Percentiles rank a stretch among this genome's conserved stretches.
These are phyloP conservation scores for Podaxis sp. DNA, from an alignment of 768 basidiomycete genomes.

Conservation along the genomic window DNA sequence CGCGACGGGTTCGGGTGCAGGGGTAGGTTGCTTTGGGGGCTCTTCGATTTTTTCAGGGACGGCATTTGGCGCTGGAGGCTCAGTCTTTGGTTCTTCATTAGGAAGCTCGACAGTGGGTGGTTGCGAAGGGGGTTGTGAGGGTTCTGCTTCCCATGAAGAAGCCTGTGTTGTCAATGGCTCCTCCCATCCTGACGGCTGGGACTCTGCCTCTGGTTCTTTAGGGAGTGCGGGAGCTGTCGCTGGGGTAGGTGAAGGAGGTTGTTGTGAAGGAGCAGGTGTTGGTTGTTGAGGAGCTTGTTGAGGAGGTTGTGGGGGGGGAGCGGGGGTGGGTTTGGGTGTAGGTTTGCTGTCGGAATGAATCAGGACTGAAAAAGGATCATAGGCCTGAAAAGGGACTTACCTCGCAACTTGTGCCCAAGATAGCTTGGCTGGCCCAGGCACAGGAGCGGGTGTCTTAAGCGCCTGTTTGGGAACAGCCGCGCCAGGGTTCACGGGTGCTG, in stretches of 20 bases:
- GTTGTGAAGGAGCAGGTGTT: conserved; percentile 39
- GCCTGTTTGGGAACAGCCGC: conserved; percentile 32
- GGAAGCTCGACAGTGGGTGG: conserved; percentile 21
- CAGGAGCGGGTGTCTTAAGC: conserved; percentile 64
- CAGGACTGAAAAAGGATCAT: conserved; percentile 8
- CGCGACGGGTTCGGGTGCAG: conserved; percentile 31
- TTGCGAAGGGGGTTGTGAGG: conserved; percentile 30
- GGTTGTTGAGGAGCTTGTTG: conserved; percentile 32
- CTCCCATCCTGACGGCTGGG: conserved; percentile 54
- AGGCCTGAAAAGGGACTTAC: conserved; percentile 36
- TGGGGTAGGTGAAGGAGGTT: conserved; percentile 25
- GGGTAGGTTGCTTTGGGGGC: conserved; percentile 24
- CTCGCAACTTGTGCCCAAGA: conserved; percentile 88
- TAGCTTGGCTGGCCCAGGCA: conserved; percentile 59
- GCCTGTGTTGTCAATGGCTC: conserved; percentile 71
- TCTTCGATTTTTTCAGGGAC: conserved; percentile 26
- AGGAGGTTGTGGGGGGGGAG: conserved; percentile 30
- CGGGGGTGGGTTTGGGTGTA: conserved; percentile 61
- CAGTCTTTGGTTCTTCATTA: conserved; percentile 26
- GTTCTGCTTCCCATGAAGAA: conserved; percentile 64
- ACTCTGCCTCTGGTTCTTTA: conserved; percentile 27
- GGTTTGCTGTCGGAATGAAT: conserved; percentile 37
- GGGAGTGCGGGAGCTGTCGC: conserved; percentile 28
- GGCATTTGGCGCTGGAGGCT: conserved; percentile 24
- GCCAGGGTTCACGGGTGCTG: conserved; percentile 20